Evolutionary conservation across 495 filamentous ascomycete species (phyloP), one percentile per base, ranked within the genome.

Genomic region (Penicillium subrubescens): DNA sequence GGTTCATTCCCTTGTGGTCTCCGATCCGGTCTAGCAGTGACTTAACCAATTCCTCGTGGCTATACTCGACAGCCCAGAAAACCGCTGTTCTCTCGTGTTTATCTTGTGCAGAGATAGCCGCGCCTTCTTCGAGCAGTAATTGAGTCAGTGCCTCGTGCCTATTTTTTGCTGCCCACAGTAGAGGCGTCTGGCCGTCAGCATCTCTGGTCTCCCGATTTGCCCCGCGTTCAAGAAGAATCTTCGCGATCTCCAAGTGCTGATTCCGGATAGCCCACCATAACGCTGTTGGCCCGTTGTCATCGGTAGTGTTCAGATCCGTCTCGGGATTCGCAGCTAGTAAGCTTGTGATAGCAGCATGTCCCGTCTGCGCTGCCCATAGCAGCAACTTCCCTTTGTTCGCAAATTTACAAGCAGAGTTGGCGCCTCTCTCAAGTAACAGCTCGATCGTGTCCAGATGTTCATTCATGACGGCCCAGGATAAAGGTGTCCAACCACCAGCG

Each of bases 371-470:
- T 39, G 35, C 35, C 35, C 35, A 39, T 39, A 39, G 15, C 7
- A 39, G 35, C 5, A 39, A 39, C 15, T 39, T 15, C 12, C 35
- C 35, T 39, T 39, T 39, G 35, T 39, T 39, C 35, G 11, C 11
- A 39, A 39, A 25, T 6, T 54, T 41, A 34, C 37, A 5, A 35
- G 35, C 35, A 15, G 35, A 15, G 12, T 57, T 41, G 23, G 60
- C 60, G 29, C 39, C 39, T 17, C 43, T 51, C 23, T 61, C 27
- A 41, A 52, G 29, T 41, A 61, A 29, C 19, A 61, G 43, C 29
- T 39, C 41, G 15, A 53, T 17, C 29, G 51, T 29, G 33, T 46
- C 44, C n/a, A 44, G 10, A 15, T 62, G 35, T 12, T 39, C 35
- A 39, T 39, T 39, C 35, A 15, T 39, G 35, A 39, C 35, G 35